These are phyloP conservation scores for Starmerella apis DNA, from an alignment of 805 yeast genomes.

Conservation along the genomic window DNA sequence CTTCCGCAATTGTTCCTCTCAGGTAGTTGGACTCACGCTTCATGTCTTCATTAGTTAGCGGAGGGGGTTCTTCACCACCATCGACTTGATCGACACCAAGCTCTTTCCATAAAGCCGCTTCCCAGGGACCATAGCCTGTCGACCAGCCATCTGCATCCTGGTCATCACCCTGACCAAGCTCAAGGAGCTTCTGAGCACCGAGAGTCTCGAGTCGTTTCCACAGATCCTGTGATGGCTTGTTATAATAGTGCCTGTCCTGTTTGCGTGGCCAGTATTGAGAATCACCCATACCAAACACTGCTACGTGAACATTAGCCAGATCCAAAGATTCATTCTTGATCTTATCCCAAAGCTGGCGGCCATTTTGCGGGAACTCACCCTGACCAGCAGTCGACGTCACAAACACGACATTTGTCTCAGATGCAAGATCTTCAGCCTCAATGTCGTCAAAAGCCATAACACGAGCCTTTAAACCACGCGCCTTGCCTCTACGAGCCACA, in stretches of 20 bases:
- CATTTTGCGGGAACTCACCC: conserved; percentile 79
- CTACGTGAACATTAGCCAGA: conserved; percentile 40
- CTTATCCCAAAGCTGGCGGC: conserved; percentile 65
- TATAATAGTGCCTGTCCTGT: conserved; percentile 87
- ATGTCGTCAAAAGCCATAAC: conserved; percentile 62
- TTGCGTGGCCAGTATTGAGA: conserved; percentile 93
- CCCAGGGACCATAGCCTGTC: conserved; percentile 88
- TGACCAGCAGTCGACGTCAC: conserved; percentile 73
- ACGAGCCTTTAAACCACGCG: conserved; percentile 62
- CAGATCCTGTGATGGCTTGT: conserved; percentile 77
- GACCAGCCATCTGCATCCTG: conserved; percentile 94
- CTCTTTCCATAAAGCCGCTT: conserved; percentile 71
- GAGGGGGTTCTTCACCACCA: conserved; percentile 84
- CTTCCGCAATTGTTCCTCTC: conserved; percentile 89
- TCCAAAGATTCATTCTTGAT: conserved; percentile 50
- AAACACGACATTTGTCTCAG: conserved; percentile 58
- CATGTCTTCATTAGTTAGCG: conserved; percentile 91
- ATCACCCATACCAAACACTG: conserved; percentile 73
- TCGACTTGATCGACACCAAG: conserved; percentile 75
- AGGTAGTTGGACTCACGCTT: conserved; percentile 75
- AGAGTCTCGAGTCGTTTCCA: conserved; percentile 51
- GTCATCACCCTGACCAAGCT: conserved; percentile 87
- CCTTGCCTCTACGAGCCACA: conserved; percentile 65
- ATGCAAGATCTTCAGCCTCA: conserved; percentile 50
- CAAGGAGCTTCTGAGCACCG: conserved; percentile 64